Base-by-base conservation (phyloP, 2,329 filamentous ascomycete genomes). In the Penicillium sumatraense region DNA sequence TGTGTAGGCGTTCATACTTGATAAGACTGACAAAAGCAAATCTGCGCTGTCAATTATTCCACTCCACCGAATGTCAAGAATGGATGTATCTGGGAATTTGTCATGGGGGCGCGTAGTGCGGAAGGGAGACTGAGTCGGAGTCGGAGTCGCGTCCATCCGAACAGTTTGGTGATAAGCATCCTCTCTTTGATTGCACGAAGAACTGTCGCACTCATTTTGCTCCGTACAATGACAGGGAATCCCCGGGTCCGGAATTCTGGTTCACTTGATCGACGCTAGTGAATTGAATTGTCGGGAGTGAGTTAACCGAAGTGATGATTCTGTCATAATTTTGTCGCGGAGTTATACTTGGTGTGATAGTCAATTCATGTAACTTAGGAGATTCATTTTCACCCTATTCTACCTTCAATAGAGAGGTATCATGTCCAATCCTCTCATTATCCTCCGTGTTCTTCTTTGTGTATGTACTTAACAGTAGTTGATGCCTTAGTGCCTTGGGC, bases 151-250 rank as follows among this genome's bases (percentile, higher is more conserved):
- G 18, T 42, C 13, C 21, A 40, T 20, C 14, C 16, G 46, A 44
- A 13, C 14, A 53, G 11, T 7, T n/a, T 26, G 5, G 46, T 57
- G 61, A 62, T 58, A 63, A 63, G 59, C 24, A 26, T 53, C 20
- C 13, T n/a, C 10, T 8, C 21, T 16, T 33, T 61, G 53, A 61
- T 61, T 61, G 59, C 44, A 46, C 36, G 27, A 31, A 14, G 21
- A n/a, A 35, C n/a, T n/a, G n/a, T n/a, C n/a, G n/a, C n/a, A 24
- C 20, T 24, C 18, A 14, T 16, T 11, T 26, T 16, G 47, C 46
- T 21, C 29, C 20, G 31, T 23, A 11, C 16, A 47, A 14, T 10
- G 20, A 40, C 9, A 24, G 10, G 26, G 13, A 14, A 36, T 40
- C 31, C 14, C 24, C 13, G 11, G 20, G 35, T 16, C 52, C 47